Conservation (phyloP, 257 asterid species). For the Solanum etuberosum region DNA sequence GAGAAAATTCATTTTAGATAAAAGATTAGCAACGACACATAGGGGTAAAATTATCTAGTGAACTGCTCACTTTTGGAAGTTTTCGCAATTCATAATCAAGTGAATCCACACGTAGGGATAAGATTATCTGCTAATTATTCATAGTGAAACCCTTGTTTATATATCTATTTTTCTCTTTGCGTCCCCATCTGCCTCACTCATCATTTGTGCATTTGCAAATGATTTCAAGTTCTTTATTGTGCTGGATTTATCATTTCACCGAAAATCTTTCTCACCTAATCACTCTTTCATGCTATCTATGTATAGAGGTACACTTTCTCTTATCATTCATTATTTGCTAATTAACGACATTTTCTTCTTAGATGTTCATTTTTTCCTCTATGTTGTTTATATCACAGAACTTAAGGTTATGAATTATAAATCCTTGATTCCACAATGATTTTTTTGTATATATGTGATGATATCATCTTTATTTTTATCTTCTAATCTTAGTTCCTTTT, state of each 20-base stretch:
- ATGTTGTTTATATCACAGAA: not conserved
- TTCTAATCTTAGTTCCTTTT: not conserved
- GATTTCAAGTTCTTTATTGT: not conserved
- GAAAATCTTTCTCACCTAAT: not conserved
- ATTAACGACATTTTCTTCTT: not conserved
- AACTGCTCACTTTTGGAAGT: no score
- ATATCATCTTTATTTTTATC: not conserved
- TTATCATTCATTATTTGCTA: not conserved
- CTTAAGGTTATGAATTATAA: not conserved
- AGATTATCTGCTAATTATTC: no score
- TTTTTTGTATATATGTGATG: no score
- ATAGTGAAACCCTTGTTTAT: no score
- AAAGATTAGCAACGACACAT: no score
- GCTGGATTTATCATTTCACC: not conserved
- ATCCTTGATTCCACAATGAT: not conserved
- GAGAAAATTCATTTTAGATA: conserved; percentile 4
- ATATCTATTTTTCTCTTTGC: no score
- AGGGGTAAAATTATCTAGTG: no score
- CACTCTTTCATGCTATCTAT: not conserved
- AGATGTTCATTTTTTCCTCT: no score
- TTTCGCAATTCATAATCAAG: no score
- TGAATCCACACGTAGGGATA: no score
- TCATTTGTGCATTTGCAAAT: not conserved
- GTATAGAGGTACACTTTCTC: not conserved
- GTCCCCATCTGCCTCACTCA: no score